Evolutionary conservation across 441 rosid genomes (phyloP), one percentile per base, ranked within the genome.

Genomic region (Corymbia calophylla): DNA sequence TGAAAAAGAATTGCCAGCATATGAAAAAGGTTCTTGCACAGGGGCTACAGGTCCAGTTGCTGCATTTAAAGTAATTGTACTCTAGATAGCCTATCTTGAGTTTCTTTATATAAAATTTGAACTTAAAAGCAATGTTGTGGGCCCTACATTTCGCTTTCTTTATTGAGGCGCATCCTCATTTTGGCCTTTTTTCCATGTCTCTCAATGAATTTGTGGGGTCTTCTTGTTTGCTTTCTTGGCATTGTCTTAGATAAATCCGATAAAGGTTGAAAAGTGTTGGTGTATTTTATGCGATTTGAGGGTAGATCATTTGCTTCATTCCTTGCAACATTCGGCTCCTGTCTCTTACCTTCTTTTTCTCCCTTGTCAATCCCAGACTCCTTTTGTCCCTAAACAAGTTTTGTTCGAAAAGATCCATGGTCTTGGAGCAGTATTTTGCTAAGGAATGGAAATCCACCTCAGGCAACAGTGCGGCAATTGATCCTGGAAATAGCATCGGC

Each of bases 401-500:
- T 44, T 77, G 84, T 77, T 77, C 10, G 5, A 27, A 77, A 77
- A 56, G 87, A 90, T 89, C 88, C 86, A 95, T 95, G 97, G 96
- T 93, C 21, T 87, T 92, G 32, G 94, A 94, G 91, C 94, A 89
- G 87, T 94, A 90, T 88, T 90, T 93, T 73, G 44, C 94, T 68
- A 94, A 86, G 81, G 96, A 93, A 86, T 95, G 97, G 96, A 94
- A 92, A 88, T 89, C 95, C 6, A 88, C 93, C 73, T 64, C 93
- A 6, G 89, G 90, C 84, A 56, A 87, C 94, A 87, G 88, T 6
- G 84, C 12, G 0, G 25, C 96, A 68, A 88, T 92, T 23, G 92
- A 89, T 51, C 70, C 94, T 11, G 94, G 93, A 86, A 90, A 88
- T 88, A 88, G 81, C 53, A 90, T 81, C 44, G 95, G 95, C 80